A percentile compares a stretch with the other conserved stretches of the same genome.
Conservation (phyloP, 495 filamentous ascomycete genomes). For the Glarea lozoyensis region DNA sequence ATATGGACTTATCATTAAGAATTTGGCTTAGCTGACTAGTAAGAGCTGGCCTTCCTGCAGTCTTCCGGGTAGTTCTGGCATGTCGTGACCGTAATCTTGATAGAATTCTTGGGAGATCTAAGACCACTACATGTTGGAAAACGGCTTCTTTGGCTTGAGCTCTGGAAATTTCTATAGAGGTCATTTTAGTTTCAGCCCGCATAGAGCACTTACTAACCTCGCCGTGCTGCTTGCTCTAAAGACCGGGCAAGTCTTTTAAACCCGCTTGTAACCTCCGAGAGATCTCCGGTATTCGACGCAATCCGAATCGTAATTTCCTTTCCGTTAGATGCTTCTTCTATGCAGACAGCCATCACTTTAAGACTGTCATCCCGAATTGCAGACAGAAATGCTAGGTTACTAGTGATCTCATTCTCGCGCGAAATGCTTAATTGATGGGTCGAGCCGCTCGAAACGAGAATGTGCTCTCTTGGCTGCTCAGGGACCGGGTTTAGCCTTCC, state of each 20-base stretch:
- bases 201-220: constrained; percentile 18
- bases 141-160: constrained; percentile 13
- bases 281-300: constrained; percentile 22
- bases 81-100: constrained; percentile 22
- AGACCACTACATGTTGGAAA: constrained; percentile 19
- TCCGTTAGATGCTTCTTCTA: constrained; percentile 21
- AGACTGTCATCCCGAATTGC: constrained; percentile 14
- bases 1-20: not conserved
- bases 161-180: not conserved
- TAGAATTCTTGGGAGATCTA: constrained; percentile 23
- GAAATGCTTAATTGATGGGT: constrained; percentile 2
- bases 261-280: constrained; percentile 16
- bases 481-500: constrained; percentile 5
- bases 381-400: constrained; percentile 19
- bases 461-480: constrained; percentile 4
- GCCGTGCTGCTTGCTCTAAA: constrained; percentile 19
- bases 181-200: not conserved
- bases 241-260: constrained; percentile 21
- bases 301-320: constrained; percentile 18
- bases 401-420: constrained; percentile 14
- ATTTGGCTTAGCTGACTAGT: no score
- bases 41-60: constrained; percentile 6
- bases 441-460: not conserved
- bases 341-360: constrained; percentile 22
- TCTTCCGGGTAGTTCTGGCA: constrained; percentile 12